Evolutionary conservation across 2,329 filamentous ascomycete species (phyloP).

Genomic region (Cryphonectria japonica): DNA sequence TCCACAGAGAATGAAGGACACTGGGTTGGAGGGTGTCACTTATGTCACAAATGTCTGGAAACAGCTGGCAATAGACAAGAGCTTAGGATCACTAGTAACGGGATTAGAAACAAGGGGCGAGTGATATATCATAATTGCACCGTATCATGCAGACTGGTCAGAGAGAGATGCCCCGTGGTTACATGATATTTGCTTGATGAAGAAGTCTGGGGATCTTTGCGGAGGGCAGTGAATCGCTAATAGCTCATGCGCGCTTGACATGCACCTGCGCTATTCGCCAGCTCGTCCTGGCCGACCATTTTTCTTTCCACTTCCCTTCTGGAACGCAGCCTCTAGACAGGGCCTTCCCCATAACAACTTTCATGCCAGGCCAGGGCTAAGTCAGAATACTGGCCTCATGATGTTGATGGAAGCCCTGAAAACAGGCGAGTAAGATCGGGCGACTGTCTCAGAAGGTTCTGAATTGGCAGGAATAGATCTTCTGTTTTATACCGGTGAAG

Average conservation of each 20-base stretch:
- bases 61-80: background rate
- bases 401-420: background rate
- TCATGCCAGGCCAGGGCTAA: background rate
- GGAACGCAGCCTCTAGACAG: too few species aligned
- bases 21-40: background rate
- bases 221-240: too few species aligned
- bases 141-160: too few species aligned
- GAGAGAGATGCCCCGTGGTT: too few species aligned
- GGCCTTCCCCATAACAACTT: background rate
- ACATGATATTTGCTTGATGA: too few species aligned
- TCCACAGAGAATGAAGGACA: background rate
- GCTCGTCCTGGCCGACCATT: too few species aligned
- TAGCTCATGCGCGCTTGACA: too few species aligned
- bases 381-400: background rate
- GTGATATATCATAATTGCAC: background rate
- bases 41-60: background rate
- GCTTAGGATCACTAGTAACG: background rate
- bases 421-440: slow-evolving; percentile 8
- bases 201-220: too few species aligned
- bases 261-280: too few species aligned
- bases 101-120: too few species aligned
- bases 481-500: slow-evolving; percentile 41
- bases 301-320: too few species aligned
- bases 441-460: slow-evolving; percentile 40
- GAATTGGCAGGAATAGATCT: slow-evolving; percentile 46